phyloP scores from a whole-genome alignment of 257 asterid species.

The Thymus quinquecostatus region DNA sequence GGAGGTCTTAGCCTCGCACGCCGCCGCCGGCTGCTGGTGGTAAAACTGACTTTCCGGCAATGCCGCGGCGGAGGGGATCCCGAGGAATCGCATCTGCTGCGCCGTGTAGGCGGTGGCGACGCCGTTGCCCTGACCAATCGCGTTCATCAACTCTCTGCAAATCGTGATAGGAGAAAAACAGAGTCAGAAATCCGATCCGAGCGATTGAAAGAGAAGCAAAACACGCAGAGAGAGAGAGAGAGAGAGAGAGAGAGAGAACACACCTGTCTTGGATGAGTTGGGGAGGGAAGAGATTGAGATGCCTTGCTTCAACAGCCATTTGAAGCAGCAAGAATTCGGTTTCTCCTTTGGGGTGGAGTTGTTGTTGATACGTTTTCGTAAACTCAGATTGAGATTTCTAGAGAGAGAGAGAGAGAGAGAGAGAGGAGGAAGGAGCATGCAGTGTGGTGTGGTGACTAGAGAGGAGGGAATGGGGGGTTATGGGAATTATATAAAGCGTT shows the following conservation, averaged over 20 bases:
- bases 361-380: background rate
- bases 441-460: conserved; percentile 41
- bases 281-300: conserved; percentile 47
- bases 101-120: conserved; percentile 27
- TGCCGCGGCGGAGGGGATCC: conserved; percentile 36
- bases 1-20: conserved; percentile 61
- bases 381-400: background rate
- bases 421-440: conserved; percentile 37
- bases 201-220: too few species aligned
- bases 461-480: conserved; percentile 27
- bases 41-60: conserved; percentile 43
- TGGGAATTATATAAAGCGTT: conserved; percentile 55
- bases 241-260: background rate
- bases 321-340: background rate
- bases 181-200: background rate
- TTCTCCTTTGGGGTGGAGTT: too few species aligned
- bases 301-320: conserved; percentile 87
- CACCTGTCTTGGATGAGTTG: conserved; percentile 53
- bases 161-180: background rate
- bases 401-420: conserved; percentile 37
- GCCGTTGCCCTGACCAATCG: conserved; percentile 30
- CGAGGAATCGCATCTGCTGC: conserved; percentile 49
- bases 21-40: conserved; percentile 39
- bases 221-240: background rate
- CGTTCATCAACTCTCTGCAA: conserved; percentile 43